Conservation (phyloP, 2,329 filamentous ascomycete species). For the Fusarium gaditjirri region DNA sequence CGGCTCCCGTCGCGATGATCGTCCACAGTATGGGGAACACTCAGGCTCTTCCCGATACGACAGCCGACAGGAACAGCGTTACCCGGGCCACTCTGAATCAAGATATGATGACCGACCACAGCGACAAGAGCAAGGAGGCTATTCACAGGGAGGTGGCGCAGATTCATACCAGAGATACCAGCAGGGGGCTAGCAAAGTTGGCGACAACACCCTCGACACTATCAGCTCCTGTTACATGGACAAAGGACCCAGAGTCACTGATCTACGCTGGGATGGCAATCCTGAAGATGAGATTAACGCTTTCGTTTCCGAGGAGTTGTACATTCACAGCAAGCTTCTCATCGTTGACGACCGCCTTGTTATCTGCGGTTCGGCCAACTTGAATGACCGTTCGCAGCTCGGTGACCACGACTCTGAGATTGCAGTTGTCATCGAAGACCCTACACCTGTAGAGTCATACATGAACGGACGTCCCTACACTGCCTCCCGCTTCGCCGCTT, state of each 20-base stretch:
- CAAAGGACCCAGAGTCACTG: conserved; percentile 73
- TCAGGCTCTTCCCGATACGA: conserved; percentile 15
- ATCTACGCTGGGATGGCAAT: conserved; percentile 64
- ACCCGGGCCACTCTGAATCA: not conserved
- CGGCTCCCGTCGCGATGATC: conserved; percentile 15
- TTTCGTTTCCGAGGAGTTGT: conserved; percentile 71
- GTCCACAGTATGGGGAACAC: conserved; percentile 6
- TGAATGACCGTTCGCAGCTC: conserved; percentile 77
- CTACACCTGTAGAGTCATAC: conserved; percentile 71
- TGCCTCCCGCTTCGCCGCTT: conserved; percentile 80
- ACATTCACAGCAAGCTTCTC: conserved; percentile 74
- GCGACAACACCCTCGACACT: conserved; percentile 74
- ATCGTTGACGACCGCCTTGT: conserved; percentile 86
- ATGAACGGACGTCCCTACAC: conserved; percentile 80
- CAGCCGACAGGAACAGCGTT: not conserved
- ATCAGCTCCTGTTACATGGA: conserved; percentile 88
- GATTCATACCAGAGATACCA: conserved; percentile 77
- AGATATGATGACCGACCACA: conserved; percentile 12
- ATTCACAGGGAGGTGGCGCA: conserved; percentile 36
- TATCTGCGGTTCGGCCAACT: conserved; percentile 77
- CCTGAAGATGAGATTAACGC: conserved; percentile 67
- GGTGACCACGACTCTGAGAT: conserved; percentile 89
- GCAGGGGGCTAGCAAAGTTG: conserved; percentile 67
- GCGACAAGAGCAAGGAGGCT: conserved; percentile 3
- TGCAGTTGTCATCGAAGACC: conserved; percentile 87